These are phyloP conservation scores for Cornus controversa DNA, from an alignment of 148 eudicot species.

Conservation along the genomic window DNA sequence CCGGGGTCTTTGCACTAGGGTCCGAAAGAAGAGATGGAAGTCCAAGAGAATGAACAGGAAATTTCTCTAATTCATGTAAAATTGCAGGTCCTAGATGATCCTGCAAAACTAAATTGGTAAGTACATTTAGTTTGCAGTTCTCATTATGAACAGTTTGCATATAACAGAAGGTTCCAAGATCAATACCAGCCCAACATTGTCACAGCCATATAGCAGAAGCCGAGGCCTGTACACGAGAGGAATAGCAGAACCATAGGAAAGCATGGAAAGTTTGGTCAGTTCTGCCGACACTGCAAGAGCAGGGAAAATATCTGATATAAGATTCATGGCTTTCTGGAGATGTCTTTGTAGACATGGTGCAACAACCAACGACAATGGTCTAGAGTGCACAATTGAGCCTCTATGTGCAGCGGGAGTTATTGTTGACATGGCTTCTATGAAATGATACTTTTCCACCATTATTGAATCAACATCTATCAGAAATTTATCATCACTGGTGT, in stretches of 20 bases:
- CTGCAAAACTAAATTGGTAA: slow-evolving; percentile 57
- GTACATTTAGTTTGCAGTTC: slow-evolving; percentile 26
- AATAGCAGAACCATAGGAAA: slow-evolving; percentile 82
- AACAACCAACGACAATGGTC: slow-evolving; percentile 91
- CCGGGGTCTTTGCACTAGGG: slow-evolving; percentile 98
- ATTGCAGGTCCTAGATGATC: slow-evolving; percentile 99
- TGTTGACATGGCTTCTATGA: slow-evolving; percentile 91
- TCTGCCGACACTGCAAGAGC: slow-evolving; percentile 67
- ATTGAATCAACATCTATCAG: slow-evolving; percentile 93
- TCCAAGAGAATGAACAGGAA: slow-evolving; percentile 97
- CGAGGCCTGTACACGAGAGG: slow-evolving; percentile 93
- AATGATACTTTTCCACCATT: slow-evolving; percentile 77
- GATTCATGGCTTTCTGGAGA: slow-evolving; percentile 65
- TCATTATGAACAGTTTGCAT: slow-evolving; percentile 7
- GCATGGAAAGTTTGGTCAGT: slow-evolving; percentile 67
- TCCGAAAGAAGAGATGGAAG: slow-evolving; percentile 97
- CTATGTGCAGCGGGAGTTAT: slow-evolving; percentile 99
- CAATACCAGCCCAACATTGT: slow-evolving; percentile 90
- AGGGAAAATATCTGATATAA: slow-evolving; percentile 83
- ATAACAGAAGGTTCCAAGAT: slow-evolving; percentile 13
- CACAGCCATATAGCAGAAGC: slow-evolving; percentile 73
- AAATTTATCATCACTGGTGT: slow-evolving; percentile 97
- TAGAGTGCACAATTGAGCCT: slow-evolving; percentile 97
- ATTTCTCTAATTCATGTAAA: slow-evolving; percentile 94
- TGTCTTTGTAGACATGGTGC: slow-evolving; percentile 82